Conservation (phyloP, 176 grass and related monocot genomes). For the Oropetium thomaeum region DNA sequence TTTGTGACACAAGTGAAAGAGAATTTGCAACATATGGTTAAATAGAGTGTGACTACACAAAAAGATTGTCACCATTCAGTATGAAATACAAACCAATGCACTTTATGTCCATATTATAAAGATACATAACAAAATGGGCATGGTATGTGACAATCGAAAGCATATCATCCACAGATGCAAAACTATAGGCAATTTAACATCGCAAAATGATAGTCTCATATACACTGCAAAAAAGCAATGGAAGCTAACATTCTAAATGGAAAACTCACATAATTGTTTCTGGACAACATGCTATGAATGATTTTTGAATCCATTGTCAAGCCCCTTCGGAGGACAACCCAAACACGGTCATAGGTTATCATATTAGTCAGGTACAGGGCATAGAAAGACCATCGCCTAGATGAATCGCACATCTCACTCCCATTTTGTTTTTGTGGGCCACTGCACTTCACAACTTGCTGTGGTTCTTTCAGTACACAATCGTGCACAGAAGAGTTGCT, state of each 20-base stretch:
- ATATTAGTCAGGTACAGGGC: slow-evolving; percentile 61
- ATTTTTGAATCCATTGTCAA: slow-evolving; percentile 53
- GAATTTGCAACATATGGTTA: not conserved
- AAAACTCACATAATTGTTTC: slow-evolving; percentile 59
- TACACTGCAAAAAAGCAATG: slow-evolving; percentile 28
- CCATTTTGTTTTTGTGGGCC: slow-evolving; percentile 28
- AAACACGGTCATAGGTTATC: slow-evolving; percentile 70
- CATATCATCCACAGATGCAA: slow-evolving; percentile 11
- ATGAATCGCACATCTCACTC: slow-evolving; percentile 10
- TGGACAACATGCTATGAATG: slow-evolving; percentile 50
- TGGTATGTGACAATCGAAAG: slow-evolving; percentile 5
- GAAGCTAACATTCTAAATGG: slow-evolving; percentile 13
- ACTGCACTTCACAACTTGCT: slow-evolving; percentile 25
- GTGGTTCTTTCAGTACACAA: slow-evolving; percentile 34
- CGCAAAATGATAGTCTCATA: not conserved
- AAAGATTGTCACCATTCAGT: not conserved
- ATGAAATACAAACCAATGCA: not conserved
- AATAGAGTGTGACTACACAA: not conserved
- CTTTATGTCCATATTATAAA: not conserved
- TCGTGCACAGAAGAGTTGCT: slow-evolving; percentile 31
- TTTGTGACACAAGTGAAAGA: not conserved
- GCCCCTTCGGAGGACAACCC: slow-evolving; percentile 46
- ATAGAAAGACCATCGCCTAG: slow-evolving; percentile 53
- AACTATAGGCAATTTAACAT: not conserved
- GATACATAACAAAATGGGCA: slow-evolving; percentile 19